These are phyloP conservation scores for Tothia fuscella DNA, from an alignment of 2,329 filamentous ascomycete species.

Conservation along the genomic window DNA sequence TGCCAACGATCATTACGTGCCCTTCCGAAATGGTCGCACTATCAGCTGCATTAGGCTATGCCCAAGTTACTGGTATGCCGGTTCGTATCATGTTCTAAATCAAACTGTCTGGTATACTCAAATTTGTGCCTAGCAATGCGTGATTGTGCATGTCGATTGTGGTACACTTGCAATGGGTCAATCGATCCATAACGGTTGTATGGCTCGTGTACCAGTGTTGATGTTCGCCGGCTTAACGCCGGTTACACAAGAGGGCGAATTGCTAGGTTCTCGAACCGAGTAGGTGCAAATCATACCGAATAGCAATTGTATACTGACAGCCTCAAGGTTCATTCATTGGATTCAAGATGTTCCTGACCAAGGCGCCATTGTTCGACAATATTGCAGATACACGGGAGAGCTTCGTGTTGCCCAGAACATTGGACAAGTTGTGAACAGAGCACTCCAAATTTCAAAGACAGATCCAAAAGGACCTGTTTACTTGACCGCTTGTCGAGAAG, in stretches of 20 bases:
- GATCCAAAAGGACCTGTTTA: conserved; percentile 74
- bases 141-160: conserved; percentile 70
- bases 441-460: conserved; percentile 67
- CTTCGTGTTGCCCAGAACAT: conserved; percentile 74
- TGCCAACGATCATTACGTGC: conserved; percentile 65
- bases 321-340: conserved; percentile 82
- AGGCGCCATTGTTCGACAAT: conserved; percentile 68
- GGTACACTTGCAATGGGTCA: conserved; percentile 69
- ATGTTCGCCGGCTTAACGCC: conserved; percentile 70
- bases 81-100: no score
- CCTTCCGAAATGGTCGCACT: conserved; percentile 68
- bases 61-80: no score
- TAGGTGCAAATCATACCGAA: no score
- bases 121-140: no score
- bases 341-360: conserved; percentile 76
- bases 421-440: conserved; percentile 76
- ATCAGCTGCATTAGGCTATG: conserved; percentile 75
- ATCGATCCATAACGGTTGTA: conserved; percentile 68
- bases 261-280: conserved; percentile 59
- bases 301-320: no score
- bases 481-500: conserved; percentile 63
- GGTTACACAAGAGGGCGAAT: conserved; percentile 65
- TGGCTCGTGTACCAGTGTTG: conserved; percentile 60
- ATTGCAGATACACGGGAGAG: conserved; percentile 73
- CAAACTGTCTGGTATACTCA: no score